Base-by-base conservation (phyloP, 2,329 filamentous ascomycete species). In the Thielaviopsis euricoi region DNA sequence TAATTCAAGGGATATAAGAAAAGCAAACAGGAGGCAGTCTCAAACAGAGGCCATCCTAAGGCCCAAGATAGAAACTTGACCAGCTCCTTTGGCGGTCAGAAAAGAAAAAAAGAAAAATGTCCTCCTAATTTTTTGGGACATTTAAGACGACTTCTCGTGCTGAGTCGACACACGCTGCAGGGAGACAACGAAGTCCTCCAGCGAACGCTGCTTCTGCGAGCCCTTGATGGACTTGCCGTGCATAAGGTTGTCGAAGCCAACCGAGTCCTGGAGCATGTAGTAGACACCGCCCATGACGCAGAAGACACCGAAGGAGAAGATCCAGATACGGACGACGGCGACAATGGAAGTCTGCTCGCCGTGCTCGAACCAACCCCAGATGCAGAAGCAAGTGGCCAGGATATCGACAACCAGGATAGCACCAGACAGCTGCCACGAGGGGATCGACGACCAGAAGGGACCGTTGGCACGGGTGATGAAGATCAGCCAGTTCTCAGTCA, bases 401-500 rank as follows among this genome's bases (percentile, higher is more conserved):
- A 93, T 78, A 67, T 95, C 88, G 66, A 95, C 89, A 54, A 88
- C 64, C 53, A 93, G 69, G 63, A 95, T 89, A 63, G 89, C 89
- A 62, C 83, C 83, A 58, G 77, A 71, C 51, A 95, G 77, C 72
- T 94, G 87, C 86, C 87, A 90, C 61, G 88, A 94, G 61, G 89
- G 89, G 60, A 89, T 80, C 23, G 86, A 90, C 2, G 86, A 89
- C 88, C 88, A 94, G 79, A 94, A 91, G 57, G 88, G 87, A 67
- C 89, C 88, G 72, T 90, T 90, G 73, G 88, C 86, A 78, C 89
- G 88, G 63, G 89, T 95, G 74, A 95, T 91, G 77, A 95, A 94
- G 73, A 95, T 95, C 56, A 95, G 80, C 89, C 89, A 95, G 76
- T 94, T 95, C 78, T 95, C 87, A 61, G 89, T 90, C 57, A 95